A percentile compares a stretch with the other conserved stretches of the same genome.
Evolutionary conservation across 352 stramenopile species (phyloP).

Genomic region (Blastocystis hominis): DNA sequence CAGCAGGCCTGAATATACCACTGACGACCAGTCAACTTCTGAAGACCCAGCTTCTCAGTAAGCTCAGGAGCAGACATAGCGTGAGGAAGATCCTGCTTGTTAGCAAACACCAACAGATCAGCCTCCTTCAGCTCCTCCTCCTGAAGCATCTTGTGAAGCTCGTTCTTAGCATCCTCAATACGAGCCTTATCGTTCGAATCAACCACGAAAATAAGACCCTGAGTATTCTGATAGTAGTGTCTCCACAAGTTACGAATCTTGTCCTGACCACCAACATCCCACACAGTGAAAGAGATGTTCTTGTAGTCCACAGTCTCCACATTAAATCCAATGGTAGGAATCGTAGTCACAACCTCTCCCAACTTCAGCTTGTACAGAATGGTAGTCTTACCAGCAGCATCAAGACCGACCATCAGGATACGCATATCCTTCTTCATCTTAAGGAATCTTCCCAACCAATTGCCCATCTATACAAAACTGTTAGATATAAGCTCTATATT

Average conservation of each 20-base stretch:
- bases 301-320: slow-evolving; percentile 99
- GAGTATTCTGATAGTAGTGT: slow-evolving; percentile 98
- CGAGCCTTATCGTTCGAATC: slow-evolving; percentile 95
- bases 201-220: slow-evolving; percentile 98
- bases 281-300: slow-evolving; percentile 97
- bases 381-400: slow-evolving; percentile 89
- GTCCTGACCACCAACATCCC: slow-evolving; percentile 96
- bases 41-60: slow-evolving; percentile 93
- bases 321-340: slow-evolving; percentile 80
- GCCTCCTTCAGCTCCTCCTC: slow-evolving; percentile 92
- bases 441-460: slow-evolving; percentile 38
- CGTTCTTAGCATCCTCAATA: slow-evolving; percentile 86
- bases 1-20: slow-evolving; percentile 99
- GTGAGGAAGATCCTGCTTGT: slow-evolving; percentile 98
- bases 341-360: slow-evolving; percentile 85
- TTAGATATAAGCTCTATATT: background rate
- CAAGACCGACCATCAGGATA: slow-evolving; percentile 84
- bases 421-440: slow-evolving; percentile 74
- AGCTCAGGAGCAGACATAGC: slow-evolving; percentile 93
- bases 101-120: slow-evolving; percentile 91
- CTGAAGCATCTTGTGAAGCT: slow-evolving; percentile 94
- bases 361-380: slow-evolving; percentile 83
- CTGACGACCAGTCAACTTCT: slow-evolving; percentile 86
- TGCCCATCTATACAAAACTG: slow-evolving; percentile 39
- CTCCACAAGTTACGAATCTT: slow-evolving; percentile 91